A percentile compares a stretch with the other conserved stretches of the same genome.
These are phyloP conservation scores for Ophiocordyceps australis DNA, from an alignment of 2,329 filamentous ascomycete genomes.

Conservation along the genomic window DNA sequence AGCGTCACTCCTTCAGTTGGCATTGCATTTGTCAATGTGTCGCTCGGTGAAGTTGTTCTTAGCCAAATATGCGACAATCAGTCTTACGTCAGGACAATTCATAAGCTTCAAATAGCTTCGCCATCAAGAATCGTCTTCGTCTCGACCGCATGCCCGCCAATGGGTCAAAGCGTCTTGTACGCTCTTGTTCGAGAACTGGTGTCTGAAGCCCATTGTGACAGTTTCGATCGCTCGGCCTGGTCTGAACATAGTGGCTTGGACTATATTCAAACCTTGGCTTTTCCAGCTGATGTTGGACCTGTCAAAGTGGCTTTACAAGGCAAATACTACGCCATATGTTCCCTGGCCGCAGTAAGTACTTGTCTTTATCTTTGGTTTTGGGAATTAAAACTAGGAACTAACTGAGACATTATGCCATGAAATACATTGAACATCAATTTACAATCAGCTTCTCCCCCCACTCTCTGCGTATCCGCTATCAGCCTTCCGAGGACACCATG, in stretches of 20 bases:
- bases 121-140: slow-evolving; percentile 69
- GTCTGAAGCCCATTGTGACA: slow-evolving; percentile 12
- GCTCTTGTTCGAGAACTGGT: slow-evolving; percentile 49
- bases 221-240: slow-evolving; percentile 66
- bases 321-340: slow-evolving; percentile 76
- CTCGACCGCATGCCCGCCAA: slow-evolving; percentile 44
- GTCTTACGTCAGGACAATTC: slow-evolving; percentile 73
- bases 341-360: slow-evolving; percentile 62
- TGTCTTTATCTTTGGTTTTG: background rate
- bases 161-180: slow-evolving; percentile 54
- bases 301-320: slow-evolving; percentile 63
- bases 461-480: slow-evolving; percentile 55
- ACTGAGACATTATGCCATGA: slow-evolving; percentile 44
- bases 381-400: too few species aligned
- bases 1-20: slow-evolving; percentile 73
- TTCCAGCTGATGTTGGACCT: slow-evolving; percentile 61
- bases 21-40: slow-evolving; percentile 71
- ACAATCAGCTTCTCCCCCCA: slow-evolving; percentile 30
- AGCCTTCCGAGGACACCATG: slow-evolving; percentile 83
- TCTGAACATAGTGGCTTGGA: slow-evolving; percentile 62
- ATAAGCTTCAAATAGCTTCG: slow-evolving; percentile 68
- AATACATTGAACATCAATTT: slow-evolving; percentile 59
- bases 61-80: slow-evolving; percentile 89
- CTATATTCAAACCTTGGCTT: slow-evolving; percentile 62
- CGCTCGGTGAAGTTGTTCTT: slow-evolving; percentile 66